Percentiles rank a stretch among this genome's conserved stretches.
These are phyloP conservation scores for Apiotrichum veenhuisii DNA, from an alignment of 1,284 basidiomycete species.

Conservation along the genomic window DNA sequence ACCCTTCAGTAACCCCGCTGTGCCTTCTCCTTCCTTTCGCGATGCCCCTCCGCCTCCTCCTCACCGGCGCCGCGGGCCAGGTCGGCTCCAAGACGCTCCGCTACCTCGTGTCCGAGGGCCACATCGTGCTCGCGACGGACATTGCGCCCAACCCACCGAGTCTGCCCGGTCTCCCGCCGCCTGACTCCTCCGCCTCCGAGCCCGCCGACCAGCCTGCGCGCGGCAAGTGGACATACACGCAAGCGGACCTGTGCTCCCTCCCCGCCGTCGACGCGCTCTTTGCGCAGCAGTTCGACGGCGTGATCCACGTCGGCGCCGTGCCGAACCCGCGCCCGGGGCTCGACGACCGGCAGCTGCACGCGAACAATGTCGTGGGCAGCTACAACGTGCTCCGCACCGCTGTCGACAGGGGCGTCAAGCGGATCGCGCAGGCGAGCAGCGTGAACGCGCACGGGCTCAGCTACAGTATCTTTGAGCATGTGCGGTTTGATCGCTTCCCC, in stretches of 20 bases:
- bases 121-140: conserved; percentile 40
- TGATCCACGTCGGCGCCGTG: conserved; percentile 48
- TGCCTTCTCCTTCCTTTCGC: too few species aligned
- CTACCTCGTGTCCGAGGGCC: conserved; percentile 29
- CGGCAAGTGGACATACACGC: conserved; percentile 12
- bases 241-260: conserved; percentile 32
- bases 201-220: conserved; percentile 10
- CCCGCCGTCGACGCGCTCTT: conserved; percentile 29
- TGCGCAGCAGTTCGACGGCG: conserved; percentile 26
- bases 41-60: conserved; percentile 38
- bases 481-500: conserved; percentile 32
- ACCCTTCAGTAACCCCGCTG: too few species aligned
- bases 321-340: conserved; percentile 31
- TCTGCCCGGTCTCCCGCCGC: too few species aligned
- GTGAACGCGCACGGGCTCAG: conserved; percentile 40
- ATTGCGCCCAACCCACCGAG: conserved; percentile 17
- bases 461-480: conserved; percentile 28
- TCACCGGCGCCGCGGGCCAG: conserved; percentile 44
- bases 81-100: conserved; percentile 28
- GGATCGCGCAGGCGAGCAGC: conserved; percentile 46
- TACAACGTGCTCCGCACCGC: conserved; percentile 47
- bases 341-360: conserved; percentile 40
- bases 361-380: conserved; percentile 38
- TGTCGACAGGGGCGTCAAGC: conserved; percentile 33
- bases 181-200: too few species aligned